Percentiles rank a stretch among this genome's conserved stretches.
phyloP scores from a whole-genome alignment of 2,329 filamentous ascomycete species.

The Pestalotiopsis sp. region DNA sequence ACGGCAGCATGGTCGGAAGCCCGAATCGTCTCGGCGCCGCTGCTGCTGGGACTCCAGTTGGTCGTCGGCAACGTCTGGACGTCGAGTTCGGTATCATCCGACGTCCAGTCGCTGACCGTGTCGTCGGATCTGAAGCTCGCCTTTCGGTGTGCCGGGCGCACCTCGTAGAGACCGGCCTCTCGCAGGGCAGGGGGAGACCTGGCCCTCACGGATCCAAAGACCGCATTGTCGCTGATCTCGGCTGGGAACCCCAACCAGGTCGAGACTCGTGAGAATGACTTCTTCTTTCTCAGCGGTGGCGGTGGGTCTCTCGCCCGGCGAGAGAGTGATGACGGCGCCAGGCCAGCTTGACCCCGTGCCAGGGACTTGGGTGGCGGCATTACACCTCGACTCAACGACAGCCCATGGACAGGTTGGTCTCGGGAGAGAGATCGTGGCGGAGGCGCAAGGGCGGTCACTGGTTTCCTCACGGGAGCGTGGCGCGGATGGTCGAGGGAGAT shows the following conservation, averaged over 20 bases:
- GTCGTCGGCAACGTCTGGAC: conserved; percentile 48
- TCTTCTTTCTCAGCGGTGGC: conserved; percentile 65
- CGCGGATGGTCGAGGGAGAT: conserved; percentile 47
- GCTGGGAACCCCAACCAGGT: conserved; percentile 56
- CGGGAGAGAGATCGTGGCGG: background rate
- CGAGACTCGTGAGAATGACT: conserved; percentile 65
- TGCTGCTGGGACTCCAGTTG: conserved; percentile 41
- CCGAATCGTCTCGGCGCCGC: conserved; percentile 45
- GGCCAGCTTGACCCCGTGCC: background rate
- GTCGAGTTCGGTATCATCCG: conserved; percentile 36
- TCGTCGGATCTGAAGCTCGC: conserved; percentile 48
- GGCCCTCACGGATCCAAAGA: conserved; percentile 56
- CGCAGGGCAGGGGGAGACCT: conserved; percentile 51
- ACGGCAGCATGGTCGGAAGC: conserved; percentile 34
- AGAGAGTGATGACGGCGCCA: conserved; percentile 13
- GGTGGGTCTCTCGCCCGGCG: conserved; percentile 38
- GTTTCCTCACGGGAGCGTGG: conserved; percentile 33
- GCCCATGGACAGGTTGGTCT: conserved; percentile 27
- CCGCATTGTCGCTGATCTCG: conserved; percentile 38
- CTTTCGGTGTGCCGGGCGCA: conserved; percentile 38
- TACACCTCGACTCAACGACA: conserved; percentile 29
- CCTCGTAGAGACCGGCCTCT: conserved; percentile 61
- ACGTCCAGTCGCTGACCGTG: conserved; percentile 53
- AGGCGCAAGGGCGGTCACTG: conserved; percentile 16
- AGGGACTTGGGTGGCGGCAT: conserved; percentile 19